Conservation (phyloP, 495 filamentous ascomycete genomes). For the Lasiosphaeris hirsuta region DNA sequence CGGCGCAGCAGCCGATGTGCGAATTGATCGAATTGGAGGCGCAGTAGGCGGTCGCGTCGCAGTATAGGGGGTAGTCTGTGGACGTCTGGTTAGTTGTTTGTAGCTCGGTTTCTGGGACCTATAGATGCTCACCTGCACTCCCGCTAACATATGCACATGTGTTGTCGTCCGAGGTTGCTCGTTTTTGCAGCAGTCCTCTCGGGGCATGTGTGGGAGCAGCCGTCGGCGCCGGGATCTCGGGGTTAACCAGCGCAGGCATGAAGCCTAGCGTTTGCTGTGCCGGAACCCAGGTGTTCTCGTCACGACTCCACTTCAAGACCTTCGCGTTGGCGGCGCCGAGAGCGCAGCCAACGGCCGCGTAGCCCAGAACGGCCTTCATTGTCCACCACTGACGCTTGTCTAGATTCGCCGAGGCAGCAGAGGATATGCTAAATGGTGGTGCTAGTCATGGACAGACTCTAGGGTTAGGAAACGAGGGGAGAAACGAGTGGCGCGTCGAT, state of each 20-base stretch:
- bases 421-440: background rate
- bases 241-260: slow-evolving; percentile 19
- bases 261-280: slow-evolving; percentile 22
- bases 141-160: slow-evolving; percentile 29
- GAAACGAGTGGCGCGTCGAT: too few relatives aligned
- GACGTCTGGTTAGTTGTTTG: background rate
- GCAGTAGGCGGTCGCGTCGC: slow-evolving; percentile 18
- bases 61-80: slow-evolving; percentile 19
- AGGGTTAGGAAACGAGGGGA: too few relatives aligned
- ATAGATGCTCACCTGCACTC: slow-evolving; percentile 8
- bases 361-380: slow-evolving; percentile 19
- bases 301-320: slow-evolving; percentile 10
- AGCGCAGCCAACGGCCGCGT: slow-evolving; percentile 17
- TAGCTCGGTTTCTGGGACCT: background rate
- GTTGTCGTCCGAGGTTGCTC: slow-evolving; percentile 15
- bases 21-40: slow-evolving; percentile 20
- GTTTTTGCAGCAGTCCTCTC: background rate
- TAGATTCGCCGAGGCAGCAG: background rate
- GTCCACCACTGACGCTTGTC: background rate
- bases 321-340: slow-evolving; percentile 19
- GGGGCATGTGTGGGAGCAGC: background rate
- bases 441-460: too few relatives aligned
- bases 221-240: slow-evolving; percentile 11
- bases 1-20: slow-evolving; percentile 30
- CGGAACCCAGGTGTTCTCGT: slow-evolving; percentile 16